Percentiles rank a stretch among this genome's conserved stretches.
These are phyloP conservation scores for Lodderomyces beijingensis DNA, from an alignment of 1,139 yeast species.

Conservation along the genomic window DNA sequence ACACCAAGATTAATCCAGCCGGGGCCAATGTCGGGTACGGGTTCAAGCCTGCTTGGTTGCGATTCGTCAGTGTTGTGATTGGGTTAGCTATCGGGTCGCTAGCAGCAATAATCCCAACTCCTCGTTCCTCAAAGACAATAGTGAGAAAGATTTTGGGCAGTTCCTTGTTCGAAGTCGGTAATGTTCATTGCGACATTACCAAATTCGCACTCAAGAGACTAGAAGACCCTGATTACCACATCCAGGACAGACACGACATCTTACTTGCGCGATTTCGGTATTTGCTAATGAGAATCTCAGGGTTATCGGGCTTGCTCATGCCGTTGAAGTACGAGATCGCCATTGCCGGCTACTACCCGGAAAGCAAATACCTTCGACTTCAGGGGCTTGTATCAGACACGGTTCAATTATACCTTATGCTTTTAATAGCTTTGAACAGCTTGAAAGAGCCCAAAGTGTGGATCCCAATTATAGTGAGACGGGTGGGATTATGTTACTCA, in stretches of 20 bases:
- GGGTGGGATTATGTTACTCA: constrained; percentile 31
- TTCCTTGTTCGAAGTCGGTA: constrained; percentile 24
- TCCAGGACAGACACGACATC: constrained; percentile 21
- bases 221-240: constrained; percentile 19
- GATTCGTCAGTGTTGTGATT: constrained; percentile 27
- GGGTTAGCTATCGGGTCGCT: constrained; percentile 31
- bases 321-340: constrained; percentile 31
- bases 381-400: constrained; percentile 25
- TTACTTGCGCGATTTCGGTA: constrained; percentile 21
- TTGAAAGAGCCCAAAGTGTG: constrained; percentile 26
- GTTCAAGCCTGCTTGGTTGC: constrained; percentile 23
- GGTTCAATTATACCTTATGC: constrained; percentile 24
- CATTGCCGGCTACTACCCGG: constrained; percentile 35
- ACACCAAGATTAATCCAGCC: constrained; percentile 16
- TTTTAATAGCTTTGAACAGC: constrained; percentile 23
- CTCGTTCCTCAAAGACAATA: constrained; percentile 27
- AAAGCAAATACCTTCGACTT: constrained; percentile 22
- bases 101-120: constrained; percentile 29
- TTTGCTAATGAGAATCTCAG: constrained; percentile 21
- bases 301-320: constrained; percentile 19
- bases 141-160: constrained; percentile 23
- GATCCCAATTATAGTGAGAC: constrained; percentile 23
- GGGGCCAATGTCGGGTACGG: constrained; percentile 29
- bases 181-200: constrained; percentile 27
- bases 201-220: constrained; percentile 24